Evolutionary conservation across 345 rosid genomes (phyloP), one percentile per base, ranked within the genome.

Genomic region (Cardamine occulta): DNA sequence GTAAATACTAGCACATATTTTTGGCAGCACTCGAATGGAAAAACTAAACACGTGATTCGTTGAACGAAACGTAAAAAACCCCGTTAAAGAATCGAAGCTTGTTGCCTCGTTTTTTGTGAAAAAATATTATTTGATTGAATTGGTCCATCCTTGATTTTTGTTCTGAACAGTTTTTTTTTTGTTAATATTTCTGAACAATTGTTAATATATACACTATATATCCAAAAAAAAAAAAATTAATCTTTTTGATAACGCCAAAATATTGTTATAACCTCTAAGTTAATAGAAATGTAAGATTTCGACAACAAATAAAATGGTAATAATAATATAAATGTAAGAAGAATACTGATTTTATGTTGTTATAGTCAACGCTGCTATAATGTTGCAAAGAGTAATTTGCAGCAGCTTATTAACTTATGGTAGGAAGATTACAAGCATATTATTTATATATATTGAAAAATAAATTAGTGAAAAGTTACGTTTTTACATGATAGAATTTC

Each of bases 41-140:
- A 24, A 34, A 34, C 19, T 40, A 40, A 58, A 23, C 65, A 58
- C 17, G 74, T 70, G 74, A 58, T 5, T 47, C 57, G 47, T 19
- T 44, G 42, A 35, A 57, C 19, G 32, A 57, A 29, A 28, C 44
- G 74, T 66, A 42, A 11, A 21, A 26, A 57, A 17, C 35, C 7
- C 65, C 45, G 65, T 70, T 57, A 23, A 28, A 2, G 31, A 6
- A 34, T 39, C 13, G 24, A 45, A 39, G 37, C 3, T 26, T 68
- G 54, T 56, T 57, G 4, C 6, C 55, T 57, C 44, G 42, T 42
- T 44, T 57, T 19, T 18, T 34, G 29, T 47, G 63, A 29, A 47
- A 18, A 45, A 42, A 70, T 8, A 57, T 70, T 70, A 7, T 45
- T 45, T 31, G 13, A 44, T 63, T 24, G 34, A 28, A 45, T 63